Percentiles rank a stretch among this genome's conserved stretches.
These are phyloP conservation scores for Cafeteria roenbergensis DNA, from an alignment of 108 stramenopile genomes.

Conservation along the genomic window DNA sequence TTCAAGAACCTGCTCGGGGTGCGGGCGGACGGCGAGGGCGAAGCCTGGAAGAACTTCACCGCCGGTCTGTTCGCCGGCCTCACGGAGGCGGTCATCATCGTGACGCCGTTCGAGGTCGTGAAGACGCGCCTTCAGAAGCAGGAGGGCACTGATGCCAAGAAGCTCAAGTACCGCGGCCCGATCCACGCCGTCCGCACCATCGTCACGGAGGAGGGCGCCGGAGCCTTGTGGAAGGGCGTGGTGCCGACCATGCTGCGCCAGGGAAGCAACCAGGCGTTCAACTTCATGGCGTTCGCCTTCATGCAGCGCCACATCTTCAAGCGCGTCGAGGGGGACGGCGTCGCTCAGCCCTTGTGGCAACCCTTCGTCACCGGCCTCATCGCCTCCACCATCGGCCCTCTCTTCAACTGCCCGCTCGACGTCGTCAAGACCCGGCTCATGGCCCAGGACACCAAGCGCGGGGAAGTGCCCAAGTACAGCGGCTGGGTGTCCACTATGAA, in stretches of 20 bases:
- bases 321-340: slow-evolving; percentile 21
- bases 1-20: slow-evolving; percentile 44
- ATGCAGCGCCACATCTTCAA: slow-evolving; percentile 47
- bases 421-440: slow-evolving; percentile 89
- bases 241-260: slow-evolving; percentile 89
- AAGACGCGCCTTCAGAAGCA: slow-evolving; percentile 37
- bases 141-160: slow-evolving; percentile 20
- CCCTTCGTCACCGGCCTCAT: slow-evolving; percentile 75
- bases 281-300: slow-evolving; percentile 76
- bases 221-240: slow-evolving; percentile 50
- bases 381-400: slow-evolving; percentile 79
- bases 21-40: slow-evolving; percentile 12
- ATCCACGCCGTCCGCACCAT: slow-evolving; percentile 70
- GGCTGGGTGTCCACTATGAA: slow-evolving; percentile 61
- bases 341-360: slow-evolving; percentile 61
- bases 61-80: slow-evolving; percentile 70
- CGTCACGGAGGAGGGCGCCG: slow-evolving; percentile 69
- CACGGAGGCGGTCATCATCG: slow-evolving; percentile 67
- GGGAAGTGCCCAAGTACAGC: slow-evolving; percentile 59
- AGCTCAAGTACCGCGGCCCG: slow-evolving; percentile 73
- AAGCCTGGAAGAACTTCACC: neutral
- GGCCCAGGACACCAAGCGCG: slow-evolving; percentile 50
- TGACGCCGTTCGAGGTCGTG: slow-evolving; percentile 28
- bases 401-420: slow-evolving; percentile 81
- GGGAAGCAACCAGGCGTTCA: slow-evolving; percentile 94